Evolutionary conservation across 2,329 filamentous ascomycete species (phyloP).

Genomic region (Graphilbum fragrans): DNA sequence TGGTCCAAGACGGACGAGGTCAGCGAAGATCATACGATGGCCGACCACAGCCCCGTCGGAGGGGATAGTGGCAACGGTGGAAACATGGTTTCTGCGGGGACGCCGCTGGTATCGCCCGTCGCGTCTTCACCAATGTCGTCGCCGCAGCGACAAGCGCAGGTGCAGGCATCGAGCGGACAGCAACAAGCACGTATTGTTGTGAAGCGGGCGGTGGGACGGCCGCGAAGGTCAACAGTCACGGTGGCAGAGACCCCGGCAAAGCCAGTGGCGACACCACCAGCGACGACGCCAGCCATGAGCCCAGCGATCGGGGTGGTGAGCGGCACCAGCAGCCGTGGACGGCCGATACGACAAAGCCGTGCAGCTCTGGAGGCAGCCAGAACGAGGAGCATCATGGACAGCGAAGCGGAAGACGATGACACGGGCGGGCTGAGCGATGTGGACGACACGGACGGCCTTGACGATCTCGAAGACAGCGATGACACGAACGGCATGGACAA

Average conservation of each 20-base stretch:
- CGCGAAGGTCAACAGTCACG: too few species aligned
- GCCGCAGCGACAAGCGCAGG: neutral
- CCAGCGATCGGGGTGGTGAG: too few species aligned
- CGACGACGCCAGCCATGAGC: neutral
- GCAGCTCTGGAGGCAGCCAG: too few species aligned
- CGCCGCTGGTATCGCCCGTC: too few species aligned
- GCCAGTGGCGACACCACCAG: neutral
- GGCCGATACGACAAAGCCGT: too few species aligned
- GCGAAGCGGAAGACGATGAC: neutral
- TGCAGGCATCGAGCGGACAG: neutral
- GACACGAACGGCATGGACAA: neutral
- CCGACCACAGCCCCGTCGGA: too few species aligned
- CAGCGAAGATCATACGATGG: too few species aligned
- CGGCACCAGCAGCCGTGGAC: too few species aligned
- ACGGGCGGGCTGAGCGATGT: neutral
- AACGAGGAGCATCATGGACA: neutral
- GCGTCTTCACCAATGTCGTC: neutral
- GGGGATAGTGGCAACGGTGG: too few species aligned
- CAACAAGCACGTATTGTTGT: too few species aligned
- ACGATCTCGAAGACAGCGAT: neutral
- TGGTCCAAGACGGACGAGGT: conserved; percentile 15
- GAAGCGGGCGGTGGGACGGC: too few species aligned
- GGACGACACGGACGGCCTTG: conserved; percentile 4
- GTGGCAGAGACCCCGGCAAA: neutral
- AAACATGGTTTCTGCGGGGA: neutral